Base-by-base conservation (phyloP, 495 filamentous ascomycete species). In the Penicillium coffeae region DNA sequence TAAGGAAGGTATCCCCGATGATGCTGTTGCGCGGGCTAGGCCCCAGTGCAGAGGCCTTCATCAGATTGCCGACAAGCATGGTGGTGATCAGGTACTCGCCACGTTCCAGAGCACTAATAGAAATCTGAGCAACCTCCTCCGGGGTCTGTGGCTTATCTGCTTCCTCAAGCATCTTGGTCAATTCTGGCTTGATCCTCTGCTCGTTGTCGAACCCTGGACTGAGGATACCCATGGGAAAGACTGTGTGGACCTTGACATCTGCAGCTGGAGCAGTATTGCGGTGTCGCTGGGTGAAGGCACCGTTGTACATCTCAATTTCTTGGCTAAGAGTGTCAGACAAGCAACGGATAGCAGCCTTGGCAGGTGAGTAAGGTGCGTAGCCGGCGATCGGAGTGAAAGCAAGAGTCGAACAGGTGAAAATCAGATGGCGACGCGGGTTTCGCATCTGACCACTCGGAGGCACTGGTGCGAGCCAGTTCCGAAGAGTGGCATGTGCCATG, bases 161-260 rank as follows among this genome's bases (percentile, higher is more conserved):
- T 55, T 89, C 83, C 69, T 98, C 93, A 48, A 98, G 63, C 43
- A 86, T 78, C 56, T 83, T 76, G 13, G 93, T 96, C 38, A 96
- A 71, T 3, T 71, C 82, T 8, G 90, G 93, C 69, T 96, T 98
- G 8, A 78, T 79, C 63, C 66, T 55, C 59, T 96, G 86, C 68
- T 98, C 93, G 21, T 80, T 72, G 51, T 87, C 89, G 45, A 82
- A 77, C 0, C 90, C 90, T 0, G 90, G 83, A 20, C 77, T 79
- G 18, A 76, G 74, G 52, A 98, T 97, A 0, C 86, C 88, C 48
- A 81, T 92, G 0, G 93, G 93, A 64, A 86, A 91, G 16, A 96
- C 82, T 13, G 86, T 81, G 59, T 95, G 90, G 20, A 95, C 80
- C 47, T 84, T 80, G 40, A 97, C 85, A 51, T 83, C 77, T 13